These are phyloP conservation scores for Claviceps paspali DNA, from an alignment of 2,329 filamentous ascomycete species.

Conservation along the genomic window DNA sequence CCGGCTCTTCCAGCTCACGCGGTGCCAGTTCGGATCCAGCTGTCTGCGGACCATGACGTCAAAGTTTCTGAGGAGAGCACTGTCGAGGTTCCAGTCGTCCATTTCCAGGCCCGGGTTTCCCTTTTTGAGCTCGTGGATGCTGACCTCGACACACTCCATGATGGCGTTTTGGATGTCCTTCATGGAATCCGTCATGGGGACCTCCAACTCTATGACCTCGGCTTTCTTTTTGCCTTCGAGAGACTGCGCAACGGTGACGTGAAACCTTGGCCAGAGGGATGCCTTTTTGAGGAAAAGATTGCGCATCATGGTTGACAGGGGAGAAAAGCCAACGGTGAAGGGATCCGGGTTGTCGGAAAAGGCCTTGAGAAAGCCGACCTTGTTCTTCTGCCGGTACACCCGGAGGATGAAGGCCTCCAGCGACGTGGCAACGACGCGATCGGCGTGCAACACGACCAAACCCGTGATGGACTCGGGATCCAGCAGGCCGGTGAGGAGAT, in stretches of 20 bases:
- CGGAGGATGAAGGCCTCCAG: conserved; percentile 89
- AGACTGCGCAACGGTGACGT: conserved; percentile 75
- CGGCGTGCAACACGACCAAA: conserved; percentile 74
- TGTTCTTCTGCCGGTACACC: conserved; percentile 90
- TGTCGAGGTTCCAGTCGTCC: conserved; percentile 94
- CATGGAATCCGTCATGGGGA: conserved; percentile 93
- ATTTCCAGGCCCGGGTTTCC: conserved; percentile 80
- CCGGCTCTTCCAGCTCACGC: conserved; percentile 85
- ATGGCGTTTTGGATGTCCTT: conserved; percentile 84
- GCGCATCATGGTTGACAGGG: conserved; percentile 77
- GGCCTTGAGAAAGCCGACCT: conserved; percentile 82
- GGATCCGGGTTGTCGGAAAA: conserved; percentile 90
- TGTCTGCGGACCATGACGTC: conserved; percentile 79
- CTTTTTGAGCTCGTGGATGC: conserved; percentile 87
- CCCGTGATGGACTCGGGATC: conserved; percentile 77
- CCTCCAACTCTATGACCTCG: conserved; percentile 91
- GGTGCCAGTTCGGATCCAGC: conserved; percentile 92
- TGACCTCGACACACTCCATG: conserved; percentile 89
- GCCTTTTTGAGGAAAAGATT: conserved; percentile 78
- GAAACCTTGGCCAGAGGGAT: conserved; percentile 85
- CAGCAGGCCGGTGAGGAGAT: conserved; percentile 72
- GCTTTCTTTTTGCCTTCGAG: conserved; percentile 86
- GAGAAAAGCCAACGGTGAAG: conserved; percentile 76
- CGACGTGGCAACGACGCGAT: conserved; percentile 72
- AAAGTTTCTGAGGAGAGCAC: conserved; percentile 81